Base-by-base conservation (phyloP, 345 rosid genomes). In the Brassica juncea region DNA sequence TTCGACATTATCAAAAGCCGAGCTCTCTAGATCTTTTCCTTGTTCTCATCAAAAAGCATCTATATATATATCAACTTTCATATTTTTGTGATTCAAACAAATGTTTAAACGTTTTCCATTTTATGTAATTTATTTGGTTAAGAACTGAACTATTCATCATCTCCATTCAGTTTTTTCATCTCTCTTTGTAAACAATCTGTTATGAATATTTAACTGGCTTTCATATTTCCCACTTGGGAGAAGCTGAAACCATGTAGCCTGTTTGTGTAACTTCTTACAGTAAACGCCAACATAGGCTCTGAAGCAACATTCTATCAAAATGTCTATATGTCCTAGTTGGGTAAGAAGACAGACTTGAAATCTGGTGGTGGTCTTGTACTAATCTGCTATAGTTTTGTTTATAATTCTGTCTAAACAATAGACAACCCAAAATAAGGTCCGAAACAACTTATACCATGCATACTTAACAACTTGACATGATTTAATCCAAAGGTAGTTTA, bases 311-410 rank as follows among this genome's bases (percentile, higher is more conserved):
- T 0, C 23, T 2, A 65, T 4, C 28, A 34, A 8, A 8, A 16
- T 14, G 94, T 91, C 95, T 89, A 88, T 92, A 93, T 90, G 96
- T 92, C 94, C 92, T 92, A 92, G 95, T 90, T 39, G 92, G 92
- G 90, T 86, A 91, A 90, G 98, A 93, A 91, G 96, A 87, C 90
- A 90, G 94, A 91, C 95, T 89, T 89, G 94, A 91, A 90, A 92
- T 92, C 88, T 89, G 87, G 86, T 89, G 90, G 90, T 90, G 81
- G 83, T n/a, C 14, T 62, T 62, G n/a, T 0, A 0, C 5, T 6
- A n/a, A 3, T 63, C 14, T 64, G 14, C 25, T 11, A 39, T 10
- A 39, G 8, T 32, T 25, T 42, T 10, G 0, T 8, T 16, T 15
- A 27, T 8, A 2, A 8, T 66, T 35, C 0, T n/a, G 54, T 21